Percentiles rank a stretch among this genome's conserved stretches.
Conservation (phyloP, 2,329 filamentous ascomycete genomes). For the Myriosclerotinia duriaeana region DNA sequence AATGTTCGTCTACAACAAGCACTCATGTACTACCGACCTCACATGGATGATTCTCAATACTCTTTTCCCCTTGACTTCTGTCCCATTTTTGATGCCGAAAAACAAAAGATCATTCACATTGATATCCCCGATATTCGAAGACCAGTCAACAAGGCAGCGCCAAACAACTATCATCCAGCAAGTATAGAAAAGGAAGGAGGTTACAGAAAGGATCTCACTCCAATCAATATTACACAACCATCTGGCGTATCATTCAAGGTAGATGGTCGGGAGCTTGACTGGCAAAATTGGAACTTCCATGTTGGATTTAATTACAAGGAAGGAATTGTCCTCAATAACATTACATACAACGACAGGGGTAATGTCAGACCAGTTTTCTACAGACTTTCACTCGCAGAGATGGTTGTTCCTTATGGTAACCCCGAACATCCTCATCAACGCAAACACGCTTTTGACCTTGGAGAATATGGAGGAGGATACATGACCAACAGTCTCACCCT, state of each 20-base stretch:
- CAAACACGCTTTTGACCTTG: slow-evolving; percentile 79
- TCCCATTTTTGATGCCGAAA: slow-evolving; percentile 83
- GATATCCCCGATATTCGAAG: slow-evolving; percentile 72
- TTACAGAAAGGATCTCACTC: slow-evolving; percentile 77
- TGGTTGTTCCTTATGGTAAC: slow-evolving; percentile 89
- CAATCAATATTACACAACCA: slow-evolving; percentile 82
- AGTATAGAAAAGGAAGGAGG: slow-evolving; percentile 72
- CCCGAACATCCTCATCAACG: slow-evolving; percentile 77
- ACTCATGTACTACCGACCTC: slow-evolving; percentile 90
- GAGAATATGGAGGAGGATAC: slow-evolving; percentile 79
- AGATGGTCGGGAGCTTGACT: slow-evolving; percentile 70
- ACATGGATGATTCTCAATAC: slow-evolving; percentile 85
- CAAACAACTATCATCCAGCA: slow-evolving; percentile 77
- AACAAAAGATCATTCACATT: slow-evolving; percentile 58
- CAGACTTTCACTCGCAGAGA: slow-evolving; percentile 83
- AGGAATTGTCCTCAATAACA: slow-evolving; percentile 86
- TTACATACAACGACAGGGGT: slow-evolving; percentile 84
- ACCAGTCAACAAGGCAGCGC: slow-evolving; percentile 67
- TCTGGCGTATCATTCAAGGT: slow-evolving; percentile 86
- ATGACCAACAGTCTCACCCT: slow-evolving; percentile 77
- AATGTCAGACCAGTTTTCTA: slow-evolving; percentile 79
- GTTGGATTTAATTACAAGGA: slow-evolving; percentile 95
- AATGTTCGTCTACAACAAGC: slow-evolving; percentile 81
- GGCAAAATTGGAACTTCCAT: slow-evolving; percentile 94
- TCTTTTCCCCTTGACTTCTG: slow-evolving; percentile 91